Base-by-base conservation (phyloP, 169 alveolate species). In the Plasmodium blacklocki region DNA sequence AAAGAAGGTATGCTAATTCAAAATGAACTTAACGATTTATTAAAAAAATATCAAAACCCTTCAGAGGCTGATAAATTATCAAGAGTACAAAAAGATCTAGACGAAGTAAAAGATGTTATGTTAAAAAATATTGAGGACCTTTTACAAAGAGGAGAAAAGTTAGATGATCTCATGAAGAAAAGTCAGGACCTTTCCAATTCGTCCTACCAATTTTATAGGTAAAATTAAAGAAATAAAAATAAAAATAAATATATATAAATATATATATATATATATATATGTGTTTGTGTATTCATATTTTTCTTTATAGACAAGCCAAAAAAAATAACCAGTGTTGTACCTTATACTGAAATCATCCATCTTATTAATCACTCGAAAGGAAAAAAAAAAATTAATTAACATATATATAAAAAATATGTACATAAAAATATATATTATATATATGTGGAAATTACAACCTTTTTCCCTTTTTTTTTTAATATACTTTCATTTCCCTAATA, bases 101-200 rank as follows among this genome's bases (percentile, higher is more conserved):
- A 97, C 64, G 99, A 98, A 92, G 98, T 98, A 6, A 92, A 88
- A 49, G 95, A 91, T 21, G 95, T 95, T 47, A 93, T 93, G 75
- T 94, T 94, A 58, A 92, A 95, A 85, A 94, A 93, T 58, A 85
- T 92, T 68, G 96, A 95, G 14, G 97, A 97, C 86, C 60, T 98
- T 18, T 94, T 98, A 80, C 97, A 96, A 91, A 93, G 98, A 88
- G 99, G 99, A 14, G 99, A 98, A 91, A 96, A 95, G 58, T 94
- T 98, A 23, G 99, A 98, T 80, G 94, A 93, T 18, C 88, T 98
- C 47, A 98, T 98, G 99, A 97, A 96, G 59, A 96, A 96, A 90
- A 93, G 97, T 58, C 95, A 96, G 52, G 99, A 98, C 83, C 88
- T 97, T 67, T 95, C 97, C 21, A 94, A 93, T 62, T 94, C 95